Evolutionary conservation across 2,329 filamentous ascomycete genomes (phyloP), one percentile per base, ranked within the genome.

Genomic region (Penicillium sp.): DNA sequence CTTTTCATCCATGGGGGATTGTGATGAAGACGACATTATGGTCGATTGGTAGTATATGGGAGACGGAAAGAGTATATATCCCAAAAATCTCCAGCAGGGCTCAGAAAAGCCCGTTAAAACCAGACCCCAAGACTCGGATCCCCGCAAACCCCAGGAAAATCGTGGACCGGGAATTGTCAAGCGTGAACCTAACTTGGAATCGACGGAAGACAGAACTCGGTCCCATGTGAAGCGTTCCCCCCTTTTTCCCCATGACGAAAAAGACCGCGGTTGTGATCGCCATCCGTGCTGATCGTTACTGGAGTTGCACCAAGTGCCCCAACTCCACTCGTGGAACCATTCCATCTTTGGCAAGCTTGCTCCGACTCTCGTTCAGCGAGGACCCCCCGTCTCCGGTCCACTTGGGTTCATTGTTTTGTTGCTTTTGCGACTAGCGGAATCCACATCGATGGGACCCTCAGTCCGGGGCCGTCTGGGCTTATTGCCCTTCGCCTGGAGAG

Each of bases 251-350:
- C 31, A 49, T 42, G 15, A 46, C 46, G 33, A 33, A 29, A 29
- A 21, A 45, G 57, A 50, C 59, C 61, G 56, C 61, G 60, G 60
- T 56, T 60, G 56, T 51, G 60, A 64, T 64, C 61, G 48, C 58
- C 60, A 60, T 61, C 44, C 36, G 15, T 26, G 61, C 45, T 42
- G 53, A 64, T 64, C 61, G 44, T 49, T 54, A 34, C 60, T 46
- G 2, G 8, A 21, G 42, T 53, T 28, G 33, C 16, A 39, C 18
- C 9, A 21, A 21, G 16, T 16, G 36, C 36, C 7, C 7, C 18
- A 18, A 1, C 18, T 12, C 18, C 36, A 21, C 36, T 39, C 36
- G 16, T 23, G 36, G 16, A 13, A 12, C 36, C 4, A 21, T 39
- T 21, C 36, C 36, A 39, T 9, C 3, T 21, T 39, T 10, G 36